A percentile compares a stretch with the other conserved stretches of the same genome.
Conservation (phyloP, 164 flowering plant genomes). For the Chloranthus sessilifolius region DNA sequence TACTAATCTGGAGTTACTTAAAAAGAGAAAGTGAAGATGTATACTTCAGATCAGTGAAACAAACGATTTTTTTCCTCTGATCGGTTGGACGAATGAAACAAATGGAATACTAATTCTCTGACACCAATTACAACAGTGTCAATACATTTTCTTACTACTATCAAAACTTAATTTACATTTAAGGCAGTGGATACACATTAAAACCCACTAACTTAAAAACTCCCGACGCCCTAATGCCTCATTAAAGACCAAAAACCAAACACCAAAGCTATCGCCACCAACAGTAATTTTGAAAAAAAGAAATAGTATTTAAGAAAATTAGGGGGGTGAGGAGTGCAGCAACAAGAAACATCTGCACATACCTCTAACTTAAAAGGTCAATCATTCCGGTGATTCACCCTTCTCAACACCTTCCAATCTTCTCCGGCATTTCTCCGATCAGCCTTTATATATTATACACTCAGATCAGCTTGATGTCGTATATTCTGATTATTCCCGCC, state of each 20-base stretch:
- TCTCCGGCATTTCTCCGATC: conserved; percentile 12
- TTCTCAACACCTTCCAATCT: conserved; percentile 23
- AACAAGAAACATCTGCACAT: conserved; percentile 33
- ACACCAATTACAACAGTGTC: conserved; percentile 39
- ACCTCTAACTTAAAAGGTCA: conserved; percentile 28
- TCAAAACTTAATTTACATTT: conserved; percentile 56
- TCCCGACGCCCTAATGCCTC: conserved; percentile 23
- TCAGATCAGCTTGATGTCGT: conserved; percentile 12
- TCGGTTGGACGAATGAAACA: no score
- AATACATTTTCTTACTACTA: conserved; percentile 28
- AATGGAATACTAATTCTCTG: no score
- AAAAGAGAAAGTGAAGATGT: no score
- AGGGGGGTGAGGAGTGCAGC: no score
- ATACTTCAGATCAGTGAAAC: no score
- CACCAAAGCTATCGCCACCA: conserved; percentile 12
- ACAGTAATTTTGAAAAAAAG: neutral
- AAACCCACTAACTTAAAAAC: conserved; percentile 34
- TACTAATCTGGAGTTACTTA: no score
- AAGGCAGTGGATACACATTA: conserved; percentile 27
- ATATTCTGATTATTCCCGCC: conserved; percentile 10
- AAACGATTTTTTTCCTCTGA: no score
- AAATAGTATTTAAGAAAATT: conserved; percentile 18
- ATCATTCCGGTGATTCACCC: conserved; percentile 28
- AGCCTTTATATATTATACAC: conserved; percentile 30
- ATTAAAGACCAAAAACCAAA: conserved; percentile 16